Evolutionary conservation across 345 rosid genomes (phyloP).

Genomic region (Arabidopsis suecica): DNA sequence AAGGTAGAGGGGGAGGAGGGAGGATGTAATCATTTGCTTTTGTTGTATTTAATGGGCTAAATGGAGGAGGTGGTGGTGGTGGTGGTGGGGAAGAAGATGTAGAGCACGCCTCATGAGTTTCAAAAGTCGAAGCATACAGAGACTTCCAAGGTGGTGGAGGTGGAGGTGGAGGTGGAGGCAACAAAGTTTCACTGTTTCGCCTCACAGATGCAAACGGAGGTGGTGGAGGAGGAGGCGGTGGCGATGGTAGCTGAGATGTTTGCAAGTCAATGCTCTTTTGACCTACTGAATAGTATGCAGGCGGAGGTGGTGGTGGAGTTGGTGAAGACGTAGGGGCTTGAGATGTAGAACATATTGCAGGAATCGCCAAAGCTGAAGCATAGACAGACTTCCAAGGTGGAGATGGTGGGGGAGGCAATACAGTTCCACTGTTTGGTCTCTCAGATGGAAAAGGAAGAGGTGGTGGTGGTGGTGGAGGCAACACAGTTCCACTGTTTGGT

Average conservation of each 20-base stretch:
- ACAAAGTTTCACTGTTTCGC: conserved; percentile 43
- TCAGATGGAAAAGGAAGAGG: conserved; percentile 36
- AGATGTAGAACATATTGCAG: conserved; percentile 36
- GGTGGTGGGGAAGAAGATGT: conserved; percentile 45
- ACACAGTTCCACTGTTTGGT: conserved; percentile 29
- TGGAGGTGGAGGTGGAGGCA: conserved; percentile 59
- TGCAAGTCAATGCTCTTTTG: conserved; percentile 42
- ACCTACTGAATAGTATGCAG: conserved; percentile 34
- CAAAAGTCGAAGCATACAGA: conserved; percentile 41
- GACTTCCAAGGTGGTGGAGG: conserved; percentile 70
- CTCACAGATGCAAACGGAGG: conserved; percentile 48
- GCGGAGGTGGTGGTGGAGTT: conserved; percentile 46
- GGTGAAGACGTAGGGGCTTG: conserved; percentile 42
- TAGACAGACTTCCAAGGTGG: conserved; percentile 46
- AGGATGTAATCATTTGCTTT: conserved; percentile 37
- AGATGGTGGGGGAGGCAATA: conserved; percentile 36
- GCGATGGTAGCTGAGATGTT: conserved; percentile 38
- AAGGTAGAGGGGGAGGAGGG: conserved; percentile 34
- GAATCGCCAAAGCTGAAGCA: conserved; percentile 39
- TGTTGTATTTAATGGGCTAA: conserved; percentile 29
- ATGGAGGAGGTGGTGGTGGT: conserved; percentile 42
- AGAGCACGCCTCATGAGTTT: conserved; percentile 30
- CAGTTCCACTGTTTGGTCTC: conserved; percentile 27
- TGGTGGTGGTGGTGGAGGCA: conserved; percentile 36
- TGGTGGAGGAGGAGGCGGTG: conserved; percentile 56